Percentiles rank a stretch among this genome's conserved stretches.
Evolutionary conservation across 148 eudicot species (phyloP).

Genomic region (Cornus kousa): DNA sequence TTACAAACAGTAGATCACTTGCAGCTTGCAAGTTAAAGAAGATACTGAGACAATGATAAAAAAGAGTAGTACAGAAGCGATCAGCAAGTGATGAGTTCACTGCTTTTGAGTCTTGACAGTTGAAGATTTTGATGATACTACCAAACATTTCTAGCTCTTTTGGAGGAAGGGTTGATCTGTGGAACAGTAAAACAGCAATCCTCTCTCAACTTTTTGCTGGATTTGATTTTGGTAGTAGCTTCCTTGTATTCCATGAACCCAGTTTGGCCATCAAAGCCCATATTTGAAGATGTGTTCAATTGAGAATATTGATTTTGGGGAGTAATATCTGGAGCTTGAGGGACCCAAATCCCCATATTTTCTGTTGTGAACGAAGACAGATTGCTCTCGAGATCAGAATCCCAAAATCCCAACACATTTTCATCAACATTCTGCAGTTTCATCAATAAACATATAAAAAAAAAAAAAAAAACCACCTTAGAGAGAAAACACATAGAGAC

Average conservation of each 20-base stretch:
- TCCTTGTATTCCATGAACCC: constrained; percentile 25
- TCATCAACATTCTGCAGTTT: constrained; percentile 9
- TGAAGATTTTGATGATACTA: neutral
- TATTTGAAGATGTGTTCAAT: constrained; percentile 12
- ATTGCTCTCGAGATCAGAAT: constrained; percentile 36
- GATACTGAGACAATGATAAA: too few species aligned
- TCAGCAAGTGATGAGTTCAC: too few species aligned
- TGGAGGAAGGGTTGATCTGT: constrained; percentile 44
- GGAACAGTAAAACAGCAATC: constrained; percentile 63
- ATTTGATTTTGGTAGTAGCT: constrained; percentile 14
- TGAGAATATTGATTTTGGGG: neutral
- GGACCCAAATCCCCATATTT: constrained; percentile 58
- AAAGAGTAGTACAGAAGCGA: too few species aligned
- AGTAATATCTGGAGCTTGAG: constrained; percentile 41
- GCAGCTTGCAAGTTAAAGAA: too few species aligned
- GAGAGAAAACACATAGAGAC: neutral
- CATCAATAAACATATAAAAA: neutral
- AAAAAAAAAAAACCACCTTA: too few species aligned
- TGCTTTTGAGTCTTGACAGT: too few species aligned
- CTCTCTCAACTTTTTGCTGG: constrained; percentile 37
- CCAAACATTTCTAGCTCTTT: constrained; percentile 34
- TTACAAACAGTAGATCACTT: too few species aligned
- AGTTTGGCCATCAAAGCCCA: constrained; percentile 24
- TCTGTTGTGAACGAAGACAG: constrained; percentile 17
- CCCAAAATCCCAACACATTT: constrained; percentile 17